A percentile compares a stretch with the other conserved stretches of the same genome.
Evolutionary conservation across 2,329 filamentous ascomycete species (phyloP).

Genomic region (Elsinoe necatrix): DNA sequence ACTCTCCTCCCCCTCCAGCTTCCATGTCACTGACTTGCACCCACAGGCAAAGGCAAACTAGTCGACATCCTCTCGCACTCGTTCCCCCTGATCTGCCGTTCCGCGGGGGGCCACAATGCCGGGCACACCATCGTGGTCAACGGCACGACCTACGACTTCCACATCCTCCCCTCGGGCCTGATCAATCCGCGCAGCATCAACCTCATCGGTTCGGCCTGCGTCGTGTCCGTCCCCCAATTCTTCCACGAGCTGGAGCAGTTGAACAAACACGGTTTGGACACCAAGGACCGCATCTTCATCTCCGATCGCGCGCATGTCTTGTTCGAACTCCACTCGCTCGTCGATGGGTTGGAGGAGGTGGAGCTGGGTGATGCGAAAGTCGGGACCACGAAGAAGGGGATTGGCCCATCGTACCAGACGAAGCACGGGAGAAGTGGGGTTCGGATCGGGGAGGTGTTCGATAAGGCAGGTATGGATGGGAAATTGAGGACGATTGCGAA

Average conservation of each 20-base stretch:
- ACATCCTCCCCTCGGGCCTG: constrained; percentile 60
- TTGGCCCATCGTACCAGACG: constrained; percentile 52
- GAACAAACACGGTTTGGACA: constrained; percentile 53
- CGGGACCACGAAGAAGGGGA: constrained; percentile 43
- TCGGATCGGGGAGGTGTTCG: constrained; percentile 58
- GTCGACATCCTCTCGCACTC: constrained; percentile 41
- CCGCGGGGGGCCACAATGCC: constrained; percentile 54
- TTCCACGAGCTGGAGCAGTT: constrained; percentile 56
- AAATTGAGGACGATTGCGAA: constrained; percentile 55
- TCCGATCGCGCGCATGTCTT: constrained; percentile 56
- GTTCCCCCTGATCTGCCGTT: constrained; percentile 49
- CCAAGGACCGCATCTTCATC: constrained; percentile 53
- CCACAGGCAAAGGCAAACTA: constrained; percentile 46
- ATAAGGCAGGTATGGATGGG: constrained; percentile 55
- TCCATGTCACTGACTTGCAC: not conserved
- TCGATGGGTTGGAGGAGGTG: constrained; percentile 57
- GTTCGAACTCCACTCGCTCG: constrained; percentile 56
- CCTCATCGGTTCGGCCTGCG: constrained; percentile 58
- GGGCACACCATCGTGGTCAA: constrained; percentile 40
- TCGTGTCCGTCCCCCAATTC: constrained; percentile 60
- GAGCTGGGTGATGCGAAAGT: constrained; percentile 44
- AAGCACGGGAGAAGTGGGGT: constrained; percentile 60
- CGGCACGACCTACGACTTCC: constrained; percentile 46
- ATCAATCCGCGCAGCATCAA: constrained; percentile 64
- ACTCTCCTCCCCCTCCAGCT: constrained; percentile 20